A percentile compares a stretch with the other conserved stretches of the same genome.
These are phyloP conservation scores for Benincasa hispida DNA, from an alignment of 306 rosid genomes.

Conservation along the genomic window DNA sequence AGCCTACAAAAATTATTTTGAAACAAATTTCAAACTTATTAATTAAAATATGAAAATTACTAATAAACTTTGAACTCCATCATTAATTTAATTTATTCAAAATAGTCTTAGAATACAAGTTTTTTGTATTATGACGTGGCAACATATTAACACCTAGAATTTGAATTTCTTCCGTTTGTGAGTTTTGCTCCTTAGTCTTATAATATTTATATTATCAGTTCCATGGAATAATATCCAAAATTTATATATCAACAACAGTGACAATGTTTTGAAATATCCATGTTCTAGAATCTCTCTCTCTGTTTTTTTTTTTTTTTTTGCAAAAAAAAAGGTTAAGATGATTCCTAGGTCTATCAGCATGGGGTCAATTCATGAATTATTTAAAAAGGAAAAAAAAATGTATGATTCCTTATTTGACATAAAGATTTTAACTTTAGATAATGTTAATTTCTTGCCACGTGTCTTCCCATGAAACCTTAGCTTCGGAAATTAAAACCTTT, in stretches of 20 bases:
- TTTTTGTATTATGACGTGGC: neutral
- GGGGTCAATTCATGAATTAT: neutral
- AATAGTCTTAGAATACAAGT: too few relatives aligned
- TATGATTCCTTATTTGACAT: neutral
- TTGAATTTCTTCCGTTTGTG: neutral
- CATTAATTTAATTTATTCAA: too few relatives aligned
- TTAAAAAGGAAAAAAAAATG: neutral
- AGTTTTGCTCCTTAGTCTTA: too few relatives aligned
- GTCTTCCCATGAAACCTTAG: neutral
- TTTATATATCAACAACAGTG: neutral
- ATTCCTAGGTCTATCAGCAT: neutral
- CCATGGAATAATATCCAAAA: too few relatives aligned
- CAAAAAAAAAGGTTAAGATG: neutral
- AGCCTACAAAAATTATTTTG: too few relatives aligned
- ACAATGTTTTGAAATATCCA: neutral
- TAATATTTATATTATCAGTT: too few relatives aligned
- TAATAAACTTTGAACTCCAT: too few relatives aligned
- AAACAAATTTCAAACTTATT: too few relatives aligned
- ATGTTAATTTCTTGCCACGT: neutral
- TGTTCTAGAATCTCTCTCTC: neutral
- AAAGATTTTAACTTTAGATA: neutral
- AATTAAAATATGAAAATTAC: too few relatives aligned
- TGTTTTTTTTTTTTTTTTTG: too few relatives aligned
- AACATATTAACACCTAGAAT: too few relatives aligned
- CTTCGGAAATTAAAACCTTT: neutral